A percentile compares a stretch with the other conserved stretches of the same genome.
Evolutionary conservation across 768 basidiomycete species (phyloP).

Genomic region (Macrolepiota fuliginosa): DNA sequence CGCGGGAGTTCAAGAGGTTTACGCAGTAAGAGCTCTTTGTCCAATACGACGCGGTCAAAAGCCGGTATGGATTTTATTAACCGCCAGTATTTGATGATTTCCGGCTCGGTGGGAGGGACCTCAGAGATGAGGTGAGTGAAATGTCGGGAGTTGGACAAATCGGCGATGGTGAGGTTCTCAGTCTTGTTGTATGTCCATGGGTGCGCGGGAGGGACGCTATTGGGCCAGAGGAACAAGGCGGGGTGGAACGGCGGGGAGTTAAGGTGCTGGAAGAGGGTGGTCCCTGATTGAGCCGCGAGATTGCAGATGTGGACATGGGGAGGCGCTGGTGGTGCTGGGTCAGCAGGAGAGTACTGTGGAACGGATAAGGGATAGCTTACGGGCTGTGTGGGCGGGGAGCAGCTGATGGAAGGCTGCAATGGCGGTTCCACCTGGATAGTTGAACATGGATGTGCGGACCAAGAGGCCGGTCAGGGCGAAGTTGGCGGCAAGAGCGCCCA

Average conservation of each 20-base stretch:
- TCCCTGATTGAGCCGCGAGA: conserved; percentile 86
- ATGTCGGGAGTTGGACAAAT: conserved; percentile 32
- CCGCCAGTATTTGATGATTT: conserved; percentile 34
- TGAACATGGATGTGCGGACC: conserved; percentile 58
- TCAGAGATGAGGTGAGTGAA: conserved; percentile 71
- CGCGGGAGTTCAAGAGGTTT: background rate
- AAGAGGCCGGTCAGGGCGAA: conserved; percentile 48
- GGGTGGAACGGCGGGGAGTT: conserved; percentile 53
- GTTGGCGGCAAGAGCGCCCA: conserved; percentile 54
- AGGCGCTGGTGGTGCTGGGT: conserved; percentile 4
- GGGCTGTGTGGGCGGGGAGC: conserved; percentile 28
- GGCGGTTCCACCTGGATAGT: conserved; percentile 90
- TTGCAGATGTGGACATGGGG: conserved; percentile 78
- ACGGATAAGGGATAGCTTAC: conserved; percentile 10
- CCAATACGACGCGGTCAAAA: conserved; percentile 30
- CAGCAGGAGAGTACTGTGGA: background rate
- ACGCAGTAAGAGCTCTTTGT: background rate
- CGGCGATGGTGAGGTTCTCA: conserved; percentile 49
- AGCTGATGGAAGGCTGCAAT: conserved; percentile 57
- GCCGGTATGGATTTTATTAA: conserved; percentile 40
- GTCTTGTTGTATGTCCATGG: conserved; percentile 83
- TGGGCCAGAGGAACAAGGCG: conserved; percentile 12
- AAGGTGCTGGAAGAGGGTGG: conserved; percentile 81
- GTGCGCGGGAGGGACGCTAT: conserved; percentile 11
- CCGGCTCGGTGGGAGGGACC: conserved; percentile 23